A percentile compares a stretch with the other conserved stretches of the same genome.
Evolutionary conservation across 805 yeast species (phyloP).

Genomic region (Sungouiella blattae): DNA sequence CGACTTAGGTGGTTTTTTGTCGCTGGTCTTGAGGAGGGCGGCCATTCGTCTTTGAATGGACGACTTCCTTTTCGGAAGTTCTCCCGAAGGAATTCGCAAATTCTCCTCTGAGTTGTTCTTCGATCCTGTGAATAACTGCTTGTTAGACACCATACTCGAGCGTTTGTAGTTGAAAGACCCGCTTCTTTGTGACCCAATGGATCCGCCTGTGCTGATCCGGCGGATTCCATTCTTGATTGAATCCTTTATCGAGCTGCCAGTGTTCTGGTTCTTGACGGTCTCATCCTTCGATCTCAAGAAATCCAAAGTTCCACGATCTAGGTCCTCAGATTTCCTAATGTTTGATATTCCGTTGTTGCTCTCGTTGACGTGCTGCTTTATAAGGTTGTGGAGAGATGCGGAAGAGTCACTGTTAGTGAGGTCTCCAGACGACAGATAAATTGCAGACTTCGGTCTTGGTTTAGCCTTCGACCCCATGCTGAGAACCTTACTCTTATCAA

Average conservation of each 20-base stretch:
- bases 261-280: conserved; percentile 23
- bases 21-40: conserved; percentile 41
- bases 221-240: conserved; percentile 32
- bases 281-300: conserved; percentile 34
- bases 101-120: conserved; percentile 9
- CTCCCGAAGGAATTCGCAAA: conserved; percentile 1
- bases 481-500: conserved; percentile 37
- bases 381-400: conserved; percentile 25
- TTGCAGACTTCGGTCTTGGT: conserved; percentile 14
- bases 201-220: conserved; percentile 39
- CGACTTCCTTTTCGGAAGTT: conserved; percentile 15
- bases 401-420: conserved; percentile 2
- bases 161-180: conserved; percentile 16
- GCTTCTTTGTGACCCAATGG: conserved; percentile 14
- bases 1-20: conserved; percentile 48
- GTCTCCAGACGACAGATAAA: conserved; percentile 4
- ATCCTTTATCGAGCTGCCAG: conserved; percentile 39
- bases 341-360: conserved; percentile 18
- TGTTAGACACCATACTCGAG: too few relatives aligned
- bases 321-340: conserved; percentile 18
- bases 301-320: conserved; percentile 27
- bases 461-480: conserved; percentile 6
- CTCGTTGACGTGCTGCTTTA: conserved; percentile 29
- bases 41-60: conserved; percentile 57
- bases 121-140: conserved; percentile 29